Evolutionary conservation across 2,329 filamentous ascomycete genomes (phyloP), one percentile per base, ranked within the genome.

Genomic region (Lasiodiplodia sp.): DNA sequence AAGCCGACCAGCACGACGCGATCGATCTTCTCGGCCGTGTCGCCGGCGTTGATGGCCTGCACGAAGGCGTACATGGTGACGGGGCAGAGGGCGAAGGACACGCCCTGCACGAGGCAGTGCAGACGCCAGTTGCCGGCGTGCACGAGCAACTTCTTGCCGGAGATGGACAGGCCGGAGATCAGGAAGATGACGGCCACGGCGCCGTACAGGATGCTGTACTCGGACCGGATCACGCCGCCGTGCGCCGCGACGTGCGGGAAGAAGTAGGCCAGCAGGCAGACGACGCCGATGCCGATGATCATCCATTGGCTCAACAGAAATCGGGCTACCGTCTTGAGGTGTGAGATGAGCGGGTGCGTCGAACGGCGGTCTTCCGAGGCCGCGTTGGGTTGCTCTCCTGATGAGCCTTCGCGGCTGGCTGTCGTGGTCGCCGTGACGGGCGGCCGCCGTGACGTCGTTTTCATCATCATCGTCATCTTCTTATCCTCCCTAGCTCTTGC

Each of bases 151-250:
- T 55, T 57, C 23, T 25, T 34, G 25, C 58, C 51, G 1, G 67
- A 25, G 38, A 68, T 56, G 31, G 58, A 51, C 25, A 68, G 67
- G 25, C 67, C 67, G 2, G 57, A 64, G n/a, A 65, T 57, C 25
- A 68, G 51, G 60, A 68, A 68, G 52, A 68, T 68, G 67, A 68
- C 34, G 52, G 67, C 67, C 4, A 68, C 67, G 49, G 67, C 67
- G 25, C 67, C 67, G 67, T 68, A 68, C 37, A 68, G 67, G 52
- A 68, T 65, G 58, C 58, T 64, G 67, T 68, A 68, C 25, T 68
- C 52, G 37, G 51, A 57, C 51, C 67, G 58, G 58, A 68, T 68
- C 51, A 31, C 16, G 25, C 67, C 67, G 58, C 67, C 67, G 52
- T 68, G 67, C 7, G 67, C 67, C 12, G 67, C 67, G 51, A 68